Evolutionary conservation across 805 yeast species (phyloP).

Genomic region (Ogataea neopini): DNA sequence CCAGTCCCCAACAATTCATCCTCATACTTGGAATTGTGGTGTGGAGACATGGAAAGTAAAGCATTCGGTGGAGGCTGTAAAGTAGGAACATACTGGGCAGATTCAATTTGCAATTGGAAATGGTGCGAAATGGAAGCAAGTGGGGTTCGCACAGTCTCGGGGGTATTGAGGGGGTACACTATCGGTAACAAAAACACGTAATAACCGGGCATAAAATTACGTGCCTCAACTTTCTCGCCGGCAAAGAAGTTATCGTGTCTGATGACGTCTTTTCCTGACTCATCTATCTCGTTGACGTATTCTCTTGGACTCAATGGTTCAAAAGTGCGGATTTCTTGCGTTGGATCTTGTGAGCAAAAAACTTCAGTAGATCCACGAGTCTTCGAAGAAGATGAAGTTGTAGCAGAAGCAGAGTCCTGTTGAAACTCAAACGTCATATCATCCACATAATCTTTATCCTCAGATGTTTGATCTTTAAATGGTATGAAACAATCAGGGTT

Average conservation of each 20-base stretch:
- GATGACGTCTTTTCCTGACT: slow-evolving; percentile 18
- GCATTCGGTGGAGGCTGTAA: slow-evolving; percentile 34
- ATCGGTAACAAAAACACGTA: slow-evolving; percentile 69
- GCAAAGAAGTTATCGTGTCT: slow-evolving; percentile 23
- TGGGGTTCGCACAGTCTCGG: slow-evolving; percentile 58
- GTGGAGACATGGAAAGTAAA: slow-evolving; percentile 38
- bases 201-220: slow-evolving; percentile 57
- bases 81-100: slow-evolving; percentile 28
- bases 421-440: slow-evolving; percentile 21
- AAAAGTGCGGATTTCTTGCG: slow-evolving; percentile 28
- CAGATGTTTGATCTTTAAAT: slow-evolving; percentile 18
- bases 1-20: slow-evolving; percentile 16
- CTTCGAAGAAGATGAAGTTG: slow-evolving; percentile 14
- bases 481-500: slow-evolving; percentile 40
- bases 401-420: slow-evolving; percentile 22
- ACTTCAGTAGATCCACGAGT: slow-evolving; percentile 15
- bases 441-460: slow-evolving; percentile 16
- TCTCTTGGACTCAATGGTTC: slow-evolving; percentile 27
- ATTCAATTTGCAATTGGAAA: slow-evolving; percentile 42
- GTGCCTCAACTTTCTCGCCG: slow-evolving; percentile 10
- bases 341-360: slow-evolving; percentile 25
- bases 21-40: slow-evolving; percentile 26
- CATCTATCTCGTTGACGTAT: slow-evolving; percentile 27
- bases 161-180: slow-evolving; percentile 58
- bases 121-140: slow-evolving; percentile 50